Conservation (phyloP, 306 rosid species). For the Cotoneaster glaucophyllus region DNA sequence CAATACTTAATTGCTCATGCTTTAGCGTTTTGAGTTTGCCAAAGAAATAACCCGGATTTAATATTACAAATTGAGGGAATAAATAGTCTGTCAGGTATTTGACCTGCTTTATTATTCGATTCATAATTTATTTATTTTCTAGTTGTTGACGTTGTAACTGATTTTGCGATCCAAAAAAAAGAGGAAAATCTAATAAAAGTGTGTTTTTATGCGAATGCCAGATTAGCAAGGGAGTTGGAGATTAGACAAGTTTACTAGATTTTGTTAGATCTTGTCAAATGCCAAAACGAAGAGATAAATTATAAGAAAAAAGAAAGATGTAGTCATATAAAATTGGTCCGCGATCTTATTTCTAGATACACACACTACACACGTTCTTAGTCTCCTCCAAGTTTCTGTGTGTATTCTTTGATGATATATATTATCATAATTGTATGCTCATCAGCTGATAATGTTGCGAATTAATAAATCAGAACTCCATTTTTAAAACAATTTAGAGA, state of each 20-base stretch:
- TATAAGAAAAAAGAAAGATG: neutral
- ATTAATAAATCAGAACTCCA: neutral
- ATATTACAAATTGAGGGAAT: conserved; percentile 9
- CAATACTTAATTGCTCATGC: neutral
- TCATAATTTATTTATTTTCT: neutral
- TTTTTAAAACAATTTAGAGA: neutral
- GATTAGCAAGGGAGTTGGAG: neutral
- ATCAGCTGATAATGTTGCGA: neutral
- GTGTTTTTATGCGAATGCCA: neutral
- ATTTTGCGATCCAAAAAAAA: neutral
- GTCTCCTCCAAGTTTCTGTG: neutral
- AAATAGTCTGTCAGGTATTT: conserved; percentile 9
- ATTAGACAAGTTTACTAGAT: conserved; percentile 3
- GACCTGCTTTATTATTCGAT: neutral
- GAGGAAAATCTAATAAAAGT: neutral
- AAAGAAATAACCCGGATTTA: neutral
- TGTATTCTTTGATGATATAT: neutral
- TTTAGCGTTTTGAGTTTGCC: neutral
- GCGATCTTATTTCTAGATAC: neutral
- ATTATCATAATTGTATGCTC: neutral
- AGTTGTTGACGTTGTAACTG: neutral
- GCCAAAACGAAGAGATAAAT: neutral
- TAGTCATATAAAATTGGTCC: neutral
- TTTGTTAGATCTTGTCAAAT: conserved; percentile 10
- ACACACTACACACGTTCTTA: neutral